Evolutionary conservation across 1,139 yeast species (phyloP), one percentile per base, ranked within the genome.

Genomic region (Groenewaldozyma sp.): DNA sequence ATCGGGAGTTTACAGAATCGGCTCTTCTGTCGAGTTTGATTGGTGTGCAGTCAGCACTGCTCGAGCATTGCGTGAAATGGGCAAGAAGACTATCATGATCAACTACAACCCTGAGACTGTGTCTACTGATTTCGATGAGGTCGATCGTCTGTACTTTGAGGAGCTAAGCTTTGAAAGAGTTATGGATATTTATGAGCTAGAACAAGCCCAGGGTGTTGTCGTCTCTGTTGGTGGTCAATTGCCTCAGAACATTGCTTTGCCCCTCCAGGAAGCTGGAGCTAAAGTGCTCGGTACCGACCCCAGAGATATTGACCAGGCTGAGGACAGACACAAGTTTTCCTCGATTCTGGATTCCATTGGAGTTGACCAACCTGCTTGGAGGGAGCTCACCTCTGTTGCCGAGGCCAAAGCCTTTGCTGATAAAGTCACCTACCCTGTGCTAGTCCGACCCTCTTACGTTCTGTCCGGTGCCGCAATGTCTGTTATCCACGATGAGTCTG

Each of bases 21-120:
- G 98, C 45, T 88, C 97, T 3, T 88, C 97, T 20, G 98, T 91
- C 45, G 98, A 91, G 67, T 91, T 91, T 55, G 98, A 91, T 66
- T 91, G 98, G 98, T 91, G 98, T 73, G 98, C 97, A 38, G 98
- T 91, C 46, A 77, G 94, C 46, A 82, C 98, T 43, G 96, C 94
- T 42, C 80, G 97, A 61, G 87, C 97, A 35, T 75, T 91, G 56
- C 79, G 98, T 65, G 81, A 77, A 43, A 72, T 80, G 43, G 94
- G 94, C 48, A 79, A 77, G 61, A 84, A 82, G 66, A 91, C 98
- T 35, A 78, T 91, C 49, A 91, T 91, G 98, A 76, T 91, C 59
- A 91, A 91, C 69, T 91, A 91, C 67, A 91, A 91, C 69, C 98
- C 98, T 44, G 98, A 91, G 67, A 91, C 98, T 22, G 98, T 91